Evolutionary conservation across 192 early-diverging fungal species (phyloP), one percentile per base, ranked within the genome.

Genomic region (Rhizoclosmatium sp.): DNA sequence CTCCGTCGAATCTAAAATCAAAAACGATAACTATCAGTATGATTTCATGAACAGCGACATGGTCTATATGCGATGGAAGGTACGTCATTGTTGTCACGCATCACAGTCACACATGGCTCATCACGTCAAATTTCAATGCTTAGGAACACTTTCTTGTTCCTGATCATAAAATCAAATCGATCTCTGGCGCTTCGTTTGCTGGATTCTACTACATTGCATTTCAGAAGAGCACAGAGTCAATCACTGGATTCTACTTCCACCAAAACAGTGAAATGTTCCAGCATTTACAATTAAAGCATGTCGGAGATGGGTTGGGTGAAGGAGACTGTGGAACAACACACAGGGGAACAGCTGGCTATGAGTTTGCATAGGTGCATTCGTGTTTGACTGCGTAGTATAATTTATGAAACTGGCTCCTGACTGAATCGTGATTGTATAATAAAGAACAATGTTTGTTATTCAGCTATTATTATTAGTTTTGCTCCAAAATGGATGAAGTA

Each of bases 1-100:
- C 59, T 65, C 81, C 3, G 83, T 83, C 58, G 82, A 82, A 59
- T 54, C 70, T 21, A 41, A 54, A 3, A 82, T 83, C 68, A 85
- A 87, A 62, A 39, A 48, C 75, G 91, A 86, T 65, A 82, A 60
- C 74, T 90, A 73, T 69, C 77, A 84, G 42, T 88, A 85, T 76
- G 87, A 90, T 88, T 79, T 88, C 86, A 78, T 89, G 83, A 51
- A 81, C 21, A 82, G 84, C 1, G 91, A 94, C 86, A 85, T 88
- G 49, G 85, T 96, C 7, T 96, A 94, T 83, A 96, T 96, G 95
- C 88, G 95, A 56, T 96, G 95, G 95, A 96, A 96, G 80, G 87
- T 88, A 72, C 21, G 70, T 21, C 21, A 3, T 2, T 12, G 3
- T 31, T 2, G 46, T 46, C 19, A n/a, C 45, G 47, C 4, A 31